These are phyloP conservation scores for Leptographium radiaticola DNA, from an alignment of 2,329 filamentous ascomycete species.

Conservation along the genomic window DNA sequence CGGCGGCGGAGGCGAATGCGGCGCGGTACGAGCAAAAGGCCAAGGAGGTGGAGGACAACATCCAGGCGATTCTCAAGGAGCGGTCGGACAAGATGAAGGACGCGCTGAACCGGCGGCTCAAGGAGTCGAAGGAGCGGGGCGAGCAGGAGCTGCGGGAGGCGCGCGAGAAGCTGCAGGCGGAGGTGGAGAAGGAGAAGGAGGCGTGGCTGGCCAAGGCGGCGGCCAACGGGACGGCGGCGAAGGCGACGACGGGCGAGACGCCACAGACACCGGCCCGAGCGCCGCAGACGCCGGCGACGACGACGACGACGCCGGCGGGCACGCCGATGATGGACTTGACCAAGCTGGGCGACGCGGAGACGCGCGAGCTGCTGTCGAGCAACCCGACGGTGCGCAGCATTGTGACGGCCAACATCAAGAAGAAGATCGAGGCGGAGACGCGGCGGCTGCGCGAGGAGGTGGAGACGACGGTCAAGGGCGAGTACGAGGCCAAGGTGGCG, in stretches of 20 bases:
- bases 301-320: slow-evolving; percentile 15
- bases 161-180: slow-evolving; percentile 36
- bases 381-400: slow-evolving; percentile 46
- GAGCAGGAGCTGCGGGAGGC: slow-evolving; percentile 36
- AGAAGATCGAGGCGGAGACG: slow-evolving; percentile 55
- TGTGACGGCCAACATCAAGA: slow-evolving; percentile 50
- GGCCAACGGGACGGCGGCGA: slow-evolving; percentile 1
- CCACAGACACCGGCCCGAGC: slow-evolving; percentile 12
- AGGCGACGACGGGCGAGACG: background rate
- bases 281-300: slow-evolving; percentile 21
- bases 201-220: slow-evolving; percentile 39
- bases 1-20: slow-evolving; percentile 46
- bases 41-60: slow-evolving; percentile 49
- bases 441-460: slow-evolving; percentile 43
- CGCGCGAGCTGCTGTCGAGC: slow-evolving; percentile 41
- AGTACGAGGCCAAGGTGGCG: slow-evolving; percentile 39
- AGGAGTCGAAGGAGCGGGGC: slow-evolving; percentile 44
- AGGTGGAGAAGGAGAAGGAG: slow-evolving; percentile 46
- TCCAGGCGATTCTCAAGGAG: slow-evolving; percentile 47
- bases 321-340: slow-evolving; percentile 25
- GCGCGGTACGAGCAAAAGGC: slow-evolving; percentile 51
- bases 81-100: slow-evolving; percentile 59
- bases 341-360: slow-evolving; percentile 39
- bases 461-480: slow-evolving; percentile 30
- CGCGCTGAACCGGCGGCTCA: slow-evolving; percentile 55